Percentiles rank a stretch among this genome's conserved stretches.
These are phyloP conservation scores for Karstenula rhodostoma DNA, from an alignment of 2,329 filamentous ascomycete species.

Conservation along the genomic window DNA sequence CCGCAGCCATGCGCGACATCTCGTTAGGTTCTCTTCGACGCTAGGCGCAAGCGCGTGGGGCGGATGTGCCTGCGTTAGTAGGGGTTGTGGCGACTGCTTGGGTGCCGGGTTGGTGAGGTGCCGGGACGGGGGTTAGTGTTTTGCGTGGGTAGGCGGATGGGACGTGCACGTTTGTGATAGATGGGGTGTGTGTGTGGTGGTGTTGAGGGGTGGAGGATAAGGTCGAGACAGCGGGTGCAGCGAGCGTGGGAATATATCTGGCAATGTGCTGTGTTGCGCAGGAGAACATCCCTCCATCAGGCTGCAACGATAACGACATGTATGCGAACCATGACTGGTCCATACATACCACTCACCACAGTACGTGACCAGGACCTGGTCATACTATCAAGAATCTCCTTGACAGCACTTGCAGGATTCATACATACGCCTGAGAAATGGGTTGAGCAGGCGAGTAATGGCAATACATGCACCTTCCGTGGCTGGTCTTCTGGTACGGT, in stretches of 20 bases:
- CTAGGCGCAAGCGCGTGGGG: not conserved
- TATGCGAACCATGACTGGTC: too few species aligned
- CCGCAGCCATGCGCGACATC: constrained; percentile 7
- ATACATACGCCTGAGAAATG: not conserved
- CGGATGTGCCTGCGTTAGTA: constrained; percentile 12
- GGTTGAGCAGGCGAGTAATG: not conserved
- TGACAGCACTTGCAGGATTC: not conserved
- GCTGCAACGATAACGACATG: too few species aligned
- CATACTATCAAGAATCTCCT: not conserved
- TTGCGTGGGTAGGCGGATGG: not conserved
- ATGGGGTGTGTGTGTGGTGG: not conserved
- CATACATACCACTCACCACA: too few species aligned
- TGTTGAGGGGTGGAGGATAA: not conserved
- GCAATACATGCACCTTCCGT: not conserved
- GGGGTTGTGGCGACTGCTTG: not conserved
- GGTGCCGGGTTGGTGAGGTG: not conserved
- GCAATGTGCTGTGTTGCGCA: too few species aligned
- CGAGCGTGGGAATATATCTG: too few species aligned
- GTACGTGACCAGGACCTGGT: too few species aligned
- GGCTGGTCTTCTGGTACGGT: not conserved
- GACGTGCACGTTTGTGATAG: not conserved
- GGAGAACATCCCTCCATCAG: too few species aligned
- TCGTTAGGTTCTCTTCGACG: not conserved
- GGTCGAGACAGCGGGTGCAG: not conserved
- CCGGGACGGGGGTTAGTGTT: not conserved